Evolutionary conservation across 768 basidiomycete genomes (phyloP), one percentile per base, ranked within the genome.

Genomic region (Boletales sp.): DNA sequence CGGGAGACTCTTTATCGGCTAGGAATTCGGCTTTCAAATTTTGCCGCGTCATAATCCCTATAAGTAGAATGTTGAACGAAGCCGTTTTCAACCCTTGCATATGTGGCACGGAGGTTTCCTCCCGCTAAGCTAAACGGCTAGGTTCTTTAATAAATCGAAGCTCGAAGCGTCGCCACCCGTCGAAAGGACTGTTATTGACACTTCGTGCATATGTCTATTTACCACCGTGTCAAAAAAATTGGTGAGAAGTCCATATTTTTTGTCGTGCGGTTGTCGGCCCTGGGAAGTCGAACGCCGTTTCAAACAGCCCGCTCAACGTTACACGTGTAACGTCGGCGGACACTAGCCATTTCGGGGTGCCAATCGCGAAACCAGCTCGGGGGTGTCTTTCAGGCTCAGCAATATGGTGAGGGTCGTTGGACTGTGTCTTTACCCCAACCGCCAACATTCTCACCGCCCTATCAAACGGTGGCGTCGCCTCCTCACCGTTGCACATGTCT

Each of bases 261-360:
- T 1, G 2, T 15, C 11, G 34, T 13, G 13, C 34, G 34, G 15
- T 34, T 15, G 18, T 61, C 36, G 25, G 25, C 12, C 28, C 40
- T 15, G 17, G 45, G 21, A 41, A 48, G 28, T 7, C 3, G 15
- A 12, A 18, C 46, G 9, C 39, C 7, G n/a, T 44, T 43, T 36
- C 25, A 28, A 28, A 28, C 46, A 34, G 30, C 38, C 38, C 57
- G 59, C 64, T 53, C 59, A 44, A 58, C 51, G 57, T 64, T 61
- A 51, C 64, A 64, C 64, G 59, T 64, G 63, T 61, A 57, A 66
- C 59, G 54, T 66, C 55, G 17, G 52, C 37, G 53, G 28, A 38
- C 25, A 21, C 31, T 33, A 17, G 17, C 38, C 28, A 44, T 35
- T 31, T 50, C 6, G 5, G 21, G 37, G 36, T 28, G 34, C 51